Evolutionary conservation across 2,329 filamentous ascomycete genomes (phyloP), one percentile per base, ranked within the genome.

Genomic region (Aspergillus flavus): DNA sequence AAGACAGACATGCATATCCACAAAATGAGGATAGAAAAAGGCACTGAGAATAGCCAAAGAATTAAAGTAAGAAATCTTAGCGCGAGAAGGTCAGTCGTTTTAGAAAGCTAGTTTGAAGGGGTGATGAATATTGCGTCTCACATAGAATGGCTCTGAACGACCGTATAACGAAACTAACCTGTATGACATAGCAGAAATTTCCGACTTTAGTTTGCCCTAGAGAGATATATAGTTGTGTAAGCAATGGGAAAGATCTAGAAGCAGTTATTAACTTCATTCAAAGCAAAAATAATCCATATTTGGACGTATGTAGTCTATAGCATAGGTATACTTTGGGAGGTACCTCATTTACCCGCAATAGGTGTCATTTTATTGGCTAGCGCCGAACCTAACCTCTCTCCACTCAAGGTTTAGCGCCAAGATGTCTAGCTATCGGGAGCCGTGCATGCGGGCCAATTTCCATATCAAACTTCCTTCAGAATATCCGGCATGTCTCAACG

Each of bases 401-500:
- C 48, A 32, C 48, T 32, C 30, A 52, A 32, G 28, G 48, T 34
- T 34, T 52, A 52, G 48, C 16, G 28, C 48, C 28, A 52, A 52
- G 48, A 32, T 52, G 48, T 34, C 28, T 32, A 32, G 28, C 48
- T 52, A 52, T 52, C 48, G n/a, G 46, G 14, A 52, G 48, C 19
- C 9, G 28, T 21, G 48, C 36, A 46, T 55, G 62, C 62, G 54
- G 55, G 62, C 43, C 56, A 39, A 45, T 32, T 21, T 55, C 34
- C 39, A 46, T 53, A 59, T 57, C 55, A 57, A 60, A 59, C 50
- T 36, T 36, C 56, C 46, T 41, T 56, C 48, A 61, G n/a, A 43
- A 46, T 53, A 46, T 58, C 62, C 64, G 62, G 60, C 32, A 75
- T 76, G 73, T 66, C 72, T 58, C 66, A 66, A 34, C 28, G 63